Evolutionary conservation across 257 asterid genomes (phyloP).

Genomic region (Mentha longifolia): DNA sequence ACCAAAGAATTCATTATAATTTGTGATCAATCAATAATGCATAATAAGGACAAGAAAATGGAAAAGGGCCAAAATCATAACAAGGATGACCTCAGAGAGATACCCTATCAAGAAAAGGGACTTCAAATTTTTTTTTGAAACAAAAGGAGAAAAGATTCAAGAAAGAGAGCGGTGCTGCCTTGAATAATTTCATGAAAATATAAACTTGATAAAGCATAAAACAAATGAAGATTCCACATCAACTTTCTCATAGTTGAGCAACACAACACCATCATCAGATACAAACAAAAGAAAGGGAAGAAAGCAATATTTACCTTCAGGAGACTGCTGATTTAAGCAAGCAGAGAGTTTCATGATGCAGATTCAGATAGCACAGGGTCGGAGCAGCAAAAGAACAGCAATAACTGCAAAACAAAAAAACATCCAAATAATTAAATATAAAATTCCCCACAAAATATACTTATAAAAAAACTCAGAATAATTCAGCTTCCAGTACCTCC

Average conservation of each 20-base stretch:
- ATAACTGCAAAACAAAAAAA: conserved; percentile 31
- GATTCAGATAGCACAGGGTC: conserved; percentile 34
- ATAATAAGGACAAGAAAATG: not conserved
- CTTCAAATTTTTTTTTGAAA: not conserved
- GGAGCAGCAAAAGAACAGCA: conserved; percentile 31
- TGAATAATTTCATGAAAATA: not conserved
- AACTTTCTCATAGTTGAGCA: conserved; percentile 14
- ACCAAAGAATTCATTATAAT: not conserved
- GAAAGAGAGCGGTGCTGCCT: conserved; percentile 29
- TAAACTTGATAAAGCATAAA: not conserved
- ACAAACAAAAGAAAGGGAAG: conserved; percentile 3
- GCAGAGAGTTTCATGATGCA: conserved; percentile 66
- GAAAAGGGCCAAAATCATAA: conserved; percentile 14
- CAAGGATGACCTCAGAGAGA: not conserved
- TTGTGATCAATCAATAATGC: conserved; percentile 1
- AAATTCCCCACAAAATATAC: conserved; percentile 21
- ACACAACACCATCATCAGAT: not conserved
- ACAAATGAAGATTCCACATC: conserved; percentile 23
- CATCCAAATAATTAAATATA: conserved; percentile 16
- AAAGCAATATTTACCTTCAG: conserved; percentile 55
- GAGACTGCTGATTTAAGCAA: conserved; percentile 57
- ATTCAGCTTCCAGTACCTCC: conserved; percentile 35
- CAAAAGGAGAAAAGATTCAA: conserved; percentile 15
- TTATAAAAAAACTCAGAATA: not conserved
- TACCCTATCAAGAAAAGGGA: not conserved